A percentile compares a stretch with the other conserved stretches of the same genome.
phyloP scores from a whole-genome alignment of 192 early-diverging fungal genomes.

The Coemansia sp. region DNA sequence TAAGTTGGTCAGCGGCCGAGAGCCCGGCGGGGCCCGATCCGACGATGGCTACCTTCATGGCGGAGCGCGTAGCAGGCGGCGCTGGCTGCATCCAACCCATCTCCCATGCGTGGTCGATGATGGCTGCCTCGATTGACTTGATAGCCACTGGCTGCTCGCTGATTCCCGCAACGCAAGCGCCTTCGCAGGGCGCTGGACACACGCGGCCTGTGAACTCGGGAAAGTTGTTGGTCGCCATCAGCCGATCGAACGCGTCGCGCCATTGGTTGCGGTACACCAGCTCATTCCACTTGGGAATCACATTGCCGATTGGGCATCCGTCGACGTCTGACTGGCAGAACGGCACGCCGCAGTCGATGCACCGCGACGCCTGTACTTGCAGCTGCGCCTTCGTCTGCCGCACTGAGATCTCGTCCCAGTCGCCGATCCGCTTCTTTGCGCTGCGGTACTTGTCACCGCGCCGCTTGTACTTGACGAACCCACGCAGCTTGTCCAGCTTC shows the following conservation, averaged over 20 bases:
- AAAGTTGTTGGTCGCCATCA: slow-evolving; percentile 98
- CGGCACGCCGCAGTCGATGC: slow-evolving; percentile 98
- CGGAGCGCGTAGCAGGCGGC: slow-evolving; percentile 77
- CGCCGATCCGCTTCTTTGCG: slow-evolving; percentile 72
- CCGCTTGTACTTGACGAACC: slow-evolving; percentile 94
- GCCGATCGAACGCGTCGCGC: slow-evolving; percentile 89
- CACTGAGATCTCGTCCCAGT: slow-evolving; percentile 95
- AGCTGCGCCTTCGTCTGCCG: slow-evolving; percentile 79
- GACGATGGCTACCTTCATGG: slow-evolving; percentile 82
- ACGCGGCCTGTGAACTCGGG: slow-evolving; percentile 99
- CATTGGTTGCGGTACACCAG: slow-evolving; percentile 95
- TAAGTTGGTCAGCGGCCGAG: slow-evolving; percentile 94
- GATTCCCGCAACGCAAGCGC: slow-evolving; percentile 93
- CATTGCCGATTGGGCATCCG: slow-evolving; percentile 98
- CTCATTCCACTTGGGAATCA: slow-evolving; percentile 99
- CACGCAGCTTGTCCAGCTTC: slow-evolving; percentile 90
- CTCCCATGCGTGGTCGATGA: slow-evolving; percentile 95
- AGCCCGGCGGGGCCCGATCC: slow-evolving; percentile 97
- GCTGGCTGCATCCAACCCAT: slow-evolving; percentile 95
- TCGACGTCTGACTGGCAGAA: slow-evolving; percentile 95
- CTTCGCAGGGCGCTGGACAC: slow-evolving; percentile 97
- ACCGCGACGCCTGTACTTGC: slow-evolving; percentile 91
- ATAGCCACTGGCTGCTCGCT: slow-evolving; percentile 93
- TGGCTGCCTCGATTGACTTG: slow-evolving; percentile 96
- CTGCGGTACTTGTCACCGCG: slow-evolving; percentile 86